phyloP scores from a whole-genome alignment of 768 basidiomycete species.

The Boletus reticuloceps region DNA sequence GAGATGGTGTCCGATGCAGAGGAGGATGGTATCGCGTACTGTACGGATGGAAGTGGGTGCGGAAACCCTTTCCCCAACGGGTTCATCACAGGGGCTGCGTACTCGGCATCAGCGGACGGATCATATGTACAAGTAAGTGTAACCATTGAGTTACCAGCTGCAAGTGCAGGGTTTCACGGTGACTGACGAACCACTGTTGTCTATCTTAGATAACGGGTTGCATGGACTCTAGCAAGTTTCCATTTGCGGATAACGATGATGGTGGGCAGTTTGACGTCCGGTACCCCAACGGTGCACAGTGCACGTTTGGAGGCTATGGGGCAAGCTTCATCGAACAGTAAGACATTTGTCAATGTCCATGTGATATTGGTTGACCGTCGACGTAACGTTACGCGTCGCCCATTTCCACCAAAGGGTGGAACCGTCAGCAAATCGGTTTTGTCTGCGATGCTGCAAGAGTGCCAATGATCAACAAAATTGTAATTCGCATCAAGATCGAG shows the following conservation, averaged over 20 bases:
- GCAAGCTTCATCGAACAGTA: constrained; percentile 53
- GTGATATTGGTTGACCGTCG: neutral
- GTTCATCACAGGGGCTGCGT: constrained; percentile 38
- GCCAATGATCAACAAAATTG: constrained; percentile 46
- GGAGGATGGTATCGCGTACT: constrained; percentile 35
- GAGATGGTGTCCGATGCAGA: constrained; percentile 42
- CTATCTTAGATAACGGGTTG: constrained; percentile 39
- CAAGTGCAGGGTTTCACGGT: neutral
- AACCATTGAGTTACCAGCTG: neutral
- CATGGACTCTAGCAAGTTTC: constrained; percentile 28
- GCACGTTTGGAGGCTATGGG: constrained; percentile 48
- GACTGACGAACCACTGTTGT: neutral
- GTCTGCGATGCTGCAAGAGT: constrained; percentile 44
- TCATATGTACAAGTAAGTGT: constrained; percentile 39
- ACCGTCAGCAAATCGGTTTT: constrained; percentile 45
- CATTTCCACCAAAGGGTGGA: constrained; percentile 36
- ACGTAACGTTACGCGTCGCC: neutral
- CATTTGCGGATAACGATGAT: constrained; percentile 35
- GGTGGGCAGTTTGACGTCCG: constrained; percentile 52
- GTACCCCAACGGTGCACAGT: constrained; percentile 53
- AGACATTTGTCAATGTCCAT: constrained; percentile 7
- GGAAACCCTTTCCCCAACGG: constrained; percentile 30
- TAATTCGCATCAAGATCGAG: constrained; percentile 49
- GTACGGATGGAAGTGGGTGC: constrained; percentile 32
- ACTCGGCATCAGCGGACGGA: constrained; percentile 33